phyloP scores from a whole-genome alignment of 2,329 filamentous ascomycete genomes.

The Cladosporium phlei region DNA sequence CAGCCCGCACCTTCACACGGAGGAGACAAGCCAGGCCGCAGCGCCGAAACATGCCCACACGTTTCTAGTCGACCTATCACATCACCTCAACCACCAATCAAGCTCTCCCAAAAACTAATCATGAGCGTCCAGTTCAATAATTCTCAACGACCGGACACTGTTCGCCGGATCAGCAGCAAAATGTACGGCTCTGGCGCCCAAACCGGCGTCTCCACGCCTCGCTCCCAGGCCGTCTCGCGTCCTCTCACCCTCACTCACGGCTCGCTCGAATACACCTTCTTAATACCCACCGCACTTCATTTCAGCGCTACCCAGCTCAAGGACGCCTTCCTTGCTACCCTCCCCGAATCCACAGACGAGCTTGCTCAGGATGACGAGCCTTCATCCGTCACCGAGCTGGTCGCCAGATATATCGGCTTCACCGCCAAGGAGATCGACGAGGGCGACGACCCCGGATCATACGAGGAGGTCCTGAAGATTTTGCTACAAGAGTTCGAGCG shows the following conservation, averaged over 20 bases:
- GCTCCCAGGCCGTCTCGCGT: slow-evolving; percentile 86
- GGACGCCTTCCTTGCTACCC: slow-evolving; percentile 77
- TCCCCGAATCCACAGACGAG: slow-evolving; percentile 92
- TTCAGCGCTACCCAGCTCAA: slow-evolving; percentile 94
- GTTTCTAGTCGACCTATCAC: background rate
- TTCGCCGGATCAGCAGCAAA: slow-evolving; percentile 33
- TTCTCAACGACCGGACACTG: slow-evolving; percentile 13
- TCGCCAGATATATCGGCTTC: slow-evolving; percentile 89
- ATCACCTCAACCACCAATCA: background rate
- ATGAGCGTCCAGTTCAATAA: slow-evolving; percentile 15
- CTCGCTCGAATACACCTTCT: slow-evolving; percentile 91
- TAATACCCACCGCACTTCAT: slow-evolving; percentile 90
- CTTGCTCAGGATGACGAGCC: slow-evolving; percentile 97
- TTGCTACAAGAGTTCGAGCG: slow-evolving; percentile 95
- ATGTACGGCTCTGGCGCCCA: slow-evolving; percentile 87
- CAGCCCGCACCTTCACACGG: background rate
- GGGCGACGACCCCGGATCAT: slow-evolving; percentile 87
- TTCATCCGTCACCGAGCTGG: slow-evolving; percentile 88
- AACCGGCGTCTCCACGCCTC: slow-evolving; percentile 94
- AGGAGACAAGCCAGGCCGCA: slow-evolving; percentile 1
- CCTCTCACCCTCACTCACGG: slow-evolving; percentile 88
- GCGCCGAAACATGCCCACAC: slow-evolving; percentile 1
- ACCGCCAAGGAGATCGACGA: slow-evolving; percentile 85
- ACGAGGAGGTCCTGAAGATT: slow-evolving; percentile 87
- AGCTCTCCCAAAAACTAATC: slow-evolving; percentile 3